Base-by-base conservation (phyloP, 768 basidiomycete species). In the Gloeopeniophorella convolvens region DNA sequence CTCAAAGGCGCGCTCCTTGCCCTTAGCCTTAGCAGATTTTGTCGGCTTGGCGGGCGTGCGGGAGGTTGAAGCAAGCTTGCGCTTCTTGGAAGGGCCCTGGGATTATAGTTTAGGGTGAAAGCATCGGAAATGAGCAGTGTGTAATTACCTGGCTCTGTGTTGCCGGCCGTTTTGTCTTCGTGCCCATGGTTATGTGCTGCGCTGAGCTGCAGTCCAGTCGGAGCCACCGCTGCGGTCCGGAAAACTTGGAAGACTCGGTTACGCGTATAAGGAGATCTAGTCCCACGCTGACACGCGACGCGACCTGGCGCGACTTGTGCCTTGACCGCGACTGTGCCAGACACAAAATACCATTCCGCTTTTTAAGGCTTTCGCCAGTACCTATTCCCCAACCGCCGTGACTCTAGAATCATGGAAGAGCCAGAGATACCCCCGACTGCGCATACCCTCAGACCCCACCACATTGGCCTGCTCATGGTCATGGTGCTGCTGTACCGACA, bases 371-470 rank as follows among this genome's bases (percentile, higher is more conserved):
- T n/a, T n/a, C n/a, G n/a, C n/a, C n/a, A n/a, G n/a, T n/a, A n/a
- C n/a, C n/a, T n/a, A n/a, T n/a, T n/a, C n/a, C n/a, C n/a, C n/a
- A n/a, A n/a, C n/a, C n/a, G n/a, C n/a, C n/a, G n/a, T n/a, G n/a
- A n/a, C 33, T 34, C 23, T 33, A 31, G 39, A 42, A 43, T 41
- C 31, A 46, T 48, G 42, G 60, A 59, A 33, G 59, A 75, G 66
- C 72, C 74, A 66, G 76, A 77, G 28, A 70, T 72, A 18, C 79
- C 82, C 7, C 80, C 83, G 1, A 74, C 76, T 6, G 76, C 80
- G 44, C 83, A 87, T 65, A 72, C 80, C 48, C 72, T 91, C 24
- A 74, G 80, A 47, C 86, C 89, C 1, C 89, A 91, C 59, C 89
- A 92, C 62, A 70, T 91, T 43, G 75, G 76, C 42, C 68, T 90